These are phyloP conservation scores for Peronosclerospora sorghi DNA, from an alignment of 352 stramenopile genomes.

Conservation along the genomic window DNA sequence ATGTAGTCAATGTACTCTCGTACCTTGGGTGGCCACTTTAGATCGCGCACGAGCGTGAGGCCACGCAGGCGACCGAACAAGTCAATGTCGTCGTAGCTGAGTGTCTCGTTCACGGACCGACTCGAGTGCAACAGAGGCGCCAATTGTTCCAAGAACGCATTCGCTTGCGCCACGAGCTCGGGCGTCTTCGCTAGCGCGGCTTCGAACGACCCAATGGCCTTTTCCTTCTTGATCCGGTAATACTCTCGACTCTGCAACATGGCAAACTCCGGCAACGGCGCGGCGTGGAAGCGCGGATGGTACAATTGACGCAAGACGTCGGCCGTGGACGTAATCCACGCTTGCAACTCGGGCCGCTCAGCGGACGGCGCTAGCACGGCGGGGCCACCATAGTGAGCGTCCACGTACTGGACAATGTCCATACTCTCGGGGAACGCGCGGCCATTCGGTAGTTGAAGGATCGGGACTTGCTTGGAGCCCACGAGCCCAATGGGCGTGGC, in stretches of 20 bases:
- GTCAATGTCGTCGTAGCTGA: constrained; percentile 57
- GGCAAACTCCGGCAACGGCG: constrained; percentile 44
- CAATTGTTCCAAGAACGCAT: constrained; percentile 27
- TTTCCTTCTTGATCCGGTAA: constrained; percentile 41
- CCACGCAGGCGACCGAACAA: constrained; percentile 38
- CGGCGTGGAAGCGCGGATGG: constrained; percentile 30
- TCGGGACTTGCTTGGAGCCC: constrained; percentile 39
- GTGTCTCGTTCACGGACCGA: constrained; percentile 31
- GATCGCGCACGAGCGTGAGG: constrained; percentile 39
- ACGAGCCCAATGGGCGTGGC: constrained; percentile 36
- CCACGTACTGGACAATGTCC: constrained; percentile 56
- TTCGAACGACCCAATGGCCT: constrained; percentile 29
- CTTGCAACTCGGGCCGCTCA: constrained; percentile 27
- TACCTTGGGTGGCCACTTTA: constrained; percentile 42
- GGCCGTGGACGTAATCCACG: constrained; percentile 31
- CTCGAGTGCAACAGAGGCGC: constrained; percentile 29
- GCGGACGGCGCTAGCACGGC: constrained; percentile 22
- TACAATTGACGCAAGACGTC: constrained; percentile 26
- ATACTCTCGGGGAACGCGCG: constrained; percentile 39
- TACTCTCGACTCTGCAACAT: constrained; percentile 34
- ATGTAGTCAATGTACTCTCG: constrained; percentile 44
- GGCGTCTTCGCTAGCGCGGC: constrained; percentile 28
- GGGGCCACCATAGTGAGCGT: constrained; percentile 32
- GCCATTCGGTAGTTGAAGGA: constrained; percentile 32
- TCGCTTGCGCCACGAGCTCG: constrained; percentile 30